These are phyloP conservation scores for Exophiala mesophila DNA, from an alignment of 2,329 filamentous ascomycete species.

Conservation along the genomic window DNA sequence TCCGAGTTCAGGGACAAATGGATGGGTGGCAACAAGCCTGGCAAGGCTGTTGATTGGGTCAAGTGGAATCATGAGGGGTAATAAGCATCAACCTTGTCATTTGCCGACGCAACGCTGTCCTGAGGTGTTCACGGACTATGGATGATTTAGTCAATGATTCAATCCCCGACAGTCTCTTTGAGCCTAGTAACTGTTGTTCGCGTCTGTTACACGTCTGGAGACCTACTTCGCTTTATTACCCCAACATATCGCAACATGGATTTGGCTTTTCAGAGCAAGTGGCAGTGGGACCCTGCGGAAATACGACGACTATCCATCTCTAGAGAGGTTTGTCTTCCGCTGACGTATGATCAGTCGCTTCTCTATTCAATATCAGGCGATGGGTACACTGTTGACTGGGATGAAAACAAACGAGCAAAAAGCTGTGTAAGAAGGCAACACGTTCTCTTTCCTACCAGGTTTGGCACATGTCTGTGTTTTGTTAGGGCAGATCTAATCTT, in stretches of 20 bases:
- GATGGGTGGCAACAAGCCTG: too few relatives aligned
- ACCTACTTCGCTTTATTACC: conserved; percentile 52
- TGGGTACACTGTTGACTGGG: conserved; percentile 16
- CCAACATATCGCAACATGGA: conserved; percentile 53
- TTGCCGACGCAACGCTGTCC: too few relatives aligned
- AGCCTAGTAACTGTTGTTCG: too few relatives aligned
- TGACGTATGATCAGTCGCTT: conserved; percentile 27
- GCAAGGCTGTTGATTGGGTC: not conserved
- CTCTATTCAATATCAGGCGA: conserved; percentile 16
- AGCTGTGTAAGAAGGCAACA: not conserved
- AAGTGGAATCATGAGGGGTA: too few relatives aligned
- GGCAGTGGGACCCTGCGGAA: conserved; percentile 35
- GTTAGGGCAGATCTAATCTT: conserved; percentile 24
- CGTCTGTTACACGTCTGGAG: too few relatives aligned
- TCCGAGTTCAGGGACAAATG: too few relatives aligned
- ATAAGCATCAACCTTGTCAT: too few relatives aligned
- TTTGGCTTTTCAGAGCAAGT: conserved; percentile 44
- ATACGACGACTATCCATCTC: conserved; percentile 28
- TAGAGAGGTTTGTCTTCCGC: conserved; percentile 34
- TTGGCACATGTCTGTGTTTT: too few relatives aligned
- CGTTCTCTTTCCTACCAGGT: too few relatives aligned
- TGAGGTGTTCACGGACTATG: too few relatives aligned
- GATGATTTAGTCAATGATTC: not conserved
- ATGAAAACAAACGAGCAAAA: too few relatives aligned
- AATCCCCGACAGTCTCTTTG: conserved; percentile 43